Percentiles rank a stretch among this genome's conserved stretches.
phyloP scores from a whole-genome alignment of 805 yeast species.

The Lachancea sp. region DNA sequence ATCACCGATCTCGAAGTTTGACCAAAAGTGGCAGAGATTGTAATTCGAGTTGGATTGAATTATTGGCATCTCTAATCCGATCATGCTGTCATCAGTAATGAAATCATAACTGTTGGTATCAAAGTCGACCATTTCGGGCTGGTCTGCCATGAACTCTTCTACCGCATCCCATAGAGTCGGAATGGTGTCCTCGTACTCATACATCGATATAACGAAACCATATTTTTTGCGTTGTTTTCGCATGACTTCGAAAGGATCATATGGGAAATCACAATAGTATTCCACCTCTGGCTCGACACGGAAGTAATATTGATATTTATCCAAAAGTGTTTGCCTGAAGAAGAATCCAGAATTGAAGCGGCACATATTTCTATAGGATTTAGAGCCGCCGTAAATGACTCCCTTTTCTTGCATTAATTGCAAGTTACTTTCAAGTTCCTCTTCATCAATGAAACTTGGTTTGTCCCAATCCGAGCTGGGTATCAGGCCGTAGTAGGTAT shows the following conservation, averaged over 20 bases:
- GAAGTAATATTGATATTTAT: slow-evolving; percentile 82
- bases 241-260: slow-evolving; percentile 82
- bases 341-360: slow-evolving; percentile 89
- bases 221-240: slow-evolving; percentile 70
- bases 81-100: slow-evolving; percentile 47
- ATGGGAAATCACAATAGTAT: slow-evolving; percentile 74
- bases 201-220: slow-evolving; percentile 78
- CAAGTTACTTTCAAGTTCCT: slow-evolving; percentile 43
- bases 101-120: slow-evolving; percentile 30
- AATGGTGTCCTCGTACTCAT: slow-evolving; percentile 80
- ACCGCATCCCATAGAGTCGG: slow-evolving; percentile 75
- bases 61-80: slow-evolving; percentile 37
- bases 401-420: slow-evolving; percentile 39
- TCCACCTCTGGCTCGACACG: slow-evolving; percentile 92
- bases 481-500: slow-evolving; percentile 57
- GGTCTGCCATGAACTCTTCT: slow-evolving; percentile 55
- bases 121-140: slow-evolving; percentile 41
- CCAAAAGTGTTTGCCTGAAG: slow-evolving; percentile 66
- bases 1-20: slow-evolving; percentile 74
- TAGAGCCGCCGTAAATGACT: slow-evolving; percentile 58
- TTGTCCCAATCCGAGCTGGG: slow-evolving; percentile 70
- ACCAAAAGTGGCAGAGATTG: slow-evolving; percentile 83
- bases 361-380: slow-evolving; percentile 88
- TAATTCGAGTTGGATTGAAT: slow-evolving; percentile 49
- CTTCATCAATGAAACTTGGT: slow-evolving; percentile 63